Base-by-base conservation (phyloP, 2,329 filamentous ascomycete genomes). In the Pseudogymnoascus sp. region DNA sequence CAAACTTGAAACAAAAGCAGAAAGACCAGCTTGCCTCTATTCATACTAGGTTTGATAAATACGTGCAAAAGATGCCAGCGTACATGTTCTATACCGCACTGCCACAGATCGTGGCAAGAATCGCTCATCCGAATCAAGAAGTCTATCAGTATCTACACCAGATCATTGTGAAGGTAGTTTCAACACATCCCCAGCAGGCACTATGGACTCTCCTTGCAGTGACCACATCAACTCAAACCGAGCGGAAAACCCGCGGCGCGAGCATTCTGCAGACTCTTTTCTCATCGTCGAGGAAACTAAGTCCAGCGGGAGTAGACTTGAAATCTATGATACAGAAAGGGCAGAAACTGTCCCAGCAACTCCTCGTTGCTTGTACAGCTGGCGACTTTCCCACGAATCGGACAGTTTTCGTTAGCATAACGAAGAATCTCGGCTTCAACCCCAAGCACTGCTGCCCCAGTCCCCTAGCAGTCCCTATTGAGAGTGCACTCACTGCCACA, bases 101-200 rank as follows among this genome's bases (percentile, higher is more conserved):
- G 41, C 89, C 94, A 4, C 94, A 99, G 74, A 88, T 99, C 64
- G 89, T 99, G 61, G 94, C 93, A n/a, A 87, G 94, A 32, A 97
- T 99, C 68, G 90, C 89, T 50, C 94, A 99, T 74, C 85, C 88
- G 1, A 90, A 96, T 71, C 74, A 74, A 3, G 83, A 85, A 1
- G 91, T 96, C 1, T 95, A 90, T 74, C 84, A 87, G 62, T 78
- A 89, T 8, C 77, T 99, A 6, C 84, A 87, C 60, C 81, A 81
- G 34, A 93, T 97, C 66, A 91, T 99, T 61, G 77, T 88, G 63
- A 93, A 90, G 71, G 90, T 97, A n/a, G 87, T 96, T 7, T 81
- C 85, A 41, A 80, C 85, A n/a, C 89, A 97, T 72, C 93, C 94
- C 0, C 90, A 90, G 63, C 94, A 99, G 73, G 88, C 92, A 0